These are phyloP conservation scores for Clavispora asparagi DNA, from an alignment of 805 yeast species.

Conservation along the genomic window DNA sequence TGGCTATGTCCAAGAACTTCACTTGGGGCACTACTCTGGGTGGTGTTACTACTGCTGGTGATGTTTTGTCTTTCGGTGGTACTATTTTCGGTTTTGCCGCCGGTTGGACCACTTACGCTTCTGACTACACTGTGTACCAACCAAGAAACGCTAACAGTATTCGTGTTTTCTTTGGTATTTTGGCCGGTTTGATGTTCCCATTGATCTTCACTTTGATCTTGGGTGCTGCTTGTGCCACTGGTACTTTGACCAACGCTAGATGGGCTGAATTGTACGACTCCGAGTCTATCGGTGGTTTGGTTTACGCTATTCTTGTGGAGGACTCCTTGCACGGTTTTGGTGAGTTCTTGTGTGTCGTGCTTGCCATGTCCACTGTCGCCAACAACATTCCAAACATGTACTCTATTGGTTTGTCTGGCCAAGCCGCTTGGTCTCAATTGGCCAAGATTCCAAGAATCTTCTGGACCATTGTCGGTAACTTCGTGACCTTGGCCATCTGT, in stretches of 20 bases:
- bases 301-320: slow-evolving; percentile 70
- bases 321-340: slow-evolving; percentile 86
- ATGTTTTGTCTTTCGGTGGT: slow-evolving; percentile 77
- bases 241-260: slow-evolving; percentile 38
- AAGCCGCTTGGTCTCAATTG: slow-evolving; percentile 74
- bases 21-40: slow-evolving; percentile 24
- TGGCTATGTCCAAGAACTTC: slow-evolving; percentile 64
- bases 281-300: slow-evolving; percentile 74
- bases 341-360: slow-evolving; percentile 77
- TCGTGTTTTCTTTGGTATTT: slow-evolving; percentile 60
- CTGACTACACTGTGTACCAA: slow-evolving; percentile 89
- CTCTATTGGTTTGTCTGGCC: slow-evolving; percentile 83
- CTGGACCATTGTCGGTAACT: slow-evolving; percentile 78
- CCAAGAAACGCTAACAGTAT: slow-evolving; percentile 54
- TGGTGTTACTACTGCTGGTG: slow-evolving; percentile 70
- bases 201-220: slow-evolving; percentile 66
- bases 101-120: slow-evolving; percentile 91
- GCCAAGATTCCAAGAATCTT: slow-evolving; percentile 72
- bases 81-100: slow-evolving; percentile 83
- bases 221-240: slow-evolving; percentile 85
- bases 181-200: slow-evolving; percentile 62
- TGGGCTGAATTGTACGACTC: slow-evolving; percentile 49
- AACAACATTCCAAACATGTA: slow-evolving; percentile 94
- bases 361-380: slow-evolving; percentile 83
- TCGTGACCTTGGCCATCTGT: slow-evolving; percentile 74